Percentiles rank a stretch among this genome's conserved stretches.
phyloP scores from a whole-genome alignment of 352 stramenopile species.

The Thalassiosira mediterranea region DNA sequence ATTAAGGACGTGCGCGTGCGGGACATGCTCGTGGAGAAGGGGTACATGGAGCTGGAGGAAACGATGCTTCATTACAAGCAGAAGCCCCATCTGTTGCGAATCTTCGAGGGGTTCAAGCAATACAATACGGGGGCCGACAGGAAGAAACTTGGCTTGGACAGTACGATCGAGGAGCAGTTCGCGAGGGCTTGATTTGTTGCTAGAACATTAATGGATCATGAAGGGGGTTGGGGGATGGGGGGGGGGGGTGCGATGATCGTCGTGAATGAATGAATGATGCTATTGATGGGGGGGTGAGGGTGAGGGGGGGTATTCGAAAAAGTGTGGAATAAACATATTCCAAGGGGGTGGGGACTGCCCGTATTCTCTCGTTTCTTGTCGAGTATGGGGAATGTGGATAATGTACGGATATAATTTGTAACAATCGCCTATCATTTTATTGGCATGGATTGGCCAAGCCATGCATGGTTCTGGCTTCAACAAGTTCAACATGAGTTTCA shows the following conservation, averaged over 20 bases:
- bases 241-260: background rate
- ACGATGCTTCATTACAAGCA: constrained; percentile 97
- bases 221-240: background rate
- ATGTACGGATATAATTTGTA: too few species aligned
- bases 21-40: constrained; percentile 96
- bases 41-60: constrained; percentile 98
- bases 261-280: background rate
- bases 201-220: too few species aligned
- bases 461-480: too few species aligned
- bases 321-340: too few species aligned
- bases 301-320: constrained; percentile 14
- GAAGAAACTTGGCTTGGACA: constrained; percentile 63
- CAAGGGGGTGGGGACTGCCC: too few species aligned
- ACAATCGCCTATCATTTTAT: too few species aligned
- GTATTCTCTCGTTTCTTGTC: too few species aligned
- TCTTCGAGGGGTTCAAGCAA: constrained; percentile 76
- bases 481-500: too few species aligned
- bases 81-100: constrained; percentile 91
- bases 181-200: constrained; percentile 41
- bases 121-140: constrained; percentile 56
- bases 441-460: too few species aligned
- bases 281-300: background rate
- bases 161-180: constrained; percentile 74
- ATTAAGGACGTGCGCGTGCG: constrained; percentile 93
- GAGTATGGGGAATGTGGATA: too few species aligned